These are phyloP conservation scores for Ananas comosus DNA, from an alignment of 176 grass and related monocot genomes.

Conservation along the genomic window DNA sequence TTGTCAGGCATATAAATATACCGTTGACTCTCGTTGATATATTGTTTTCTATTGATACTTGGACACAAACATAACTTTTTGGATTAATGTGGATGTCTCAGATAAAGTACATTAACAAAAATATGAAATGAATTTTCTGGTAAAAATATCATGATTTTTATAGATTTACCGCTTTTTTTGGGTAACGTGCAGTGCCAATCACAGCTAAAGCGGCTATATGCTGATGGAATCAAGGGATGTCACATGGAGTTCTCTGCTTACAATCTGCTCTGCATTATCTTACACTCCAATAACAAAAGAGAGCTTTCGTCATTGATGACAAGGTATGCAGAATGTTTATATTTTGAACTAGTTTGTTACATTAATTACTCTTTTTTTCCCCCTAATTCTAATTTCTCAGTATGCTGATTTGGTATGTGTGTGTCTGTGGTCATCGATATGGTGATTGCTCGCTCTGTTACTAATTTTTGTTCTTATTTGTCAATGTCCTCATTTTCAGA, in stretches of 20 bases:
- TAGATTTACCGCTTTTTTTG: not conserved
- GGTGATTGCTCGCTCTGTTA: not conserved
- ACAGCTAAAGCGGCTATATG: constrained; percentile 84
- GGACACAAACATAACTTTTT: too few relatives aligned
- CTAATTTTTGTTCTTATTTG: constrained; percentile 2
- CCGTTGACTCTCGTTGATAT: too few relatives aligned
- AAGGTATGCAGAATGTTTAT: constrained; percentile 30
- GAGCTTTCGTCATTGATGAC: constrained; percentile 82
- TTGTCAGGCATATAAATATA: too few relatives aligned
- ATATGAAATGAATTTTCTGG: not conserved
- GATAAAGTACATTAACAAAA: too few relatives aligned
- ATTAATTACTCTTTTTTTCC: not conserved
- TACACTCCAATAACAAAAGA: constrained; percentile 82
- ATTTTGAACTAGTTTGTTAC: not conserved
- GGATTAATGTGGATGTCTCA: too few relatives aligned
- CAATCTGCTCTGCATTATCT: constrained; percentile 71
- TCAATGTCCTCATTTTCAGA: constrained; percentile 40
- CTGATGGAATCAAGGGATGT: constrained; percentile 70
- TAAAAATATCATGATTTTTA: not conserved
- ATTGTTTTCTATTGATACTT: too few relatives aligned
- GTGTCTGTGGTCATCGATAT: not conserved
- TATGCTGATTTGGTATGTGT: not conserved
- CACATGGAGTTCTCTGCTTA: constrained; percentile 82
- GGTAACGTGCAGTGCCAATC: constrained; percentile 70
- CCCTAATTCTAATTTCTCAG: not conserved